phyloP scores from a whole-genome alignment of 768 basidiomycete species.

The Tylopilus sp. region DNA sequence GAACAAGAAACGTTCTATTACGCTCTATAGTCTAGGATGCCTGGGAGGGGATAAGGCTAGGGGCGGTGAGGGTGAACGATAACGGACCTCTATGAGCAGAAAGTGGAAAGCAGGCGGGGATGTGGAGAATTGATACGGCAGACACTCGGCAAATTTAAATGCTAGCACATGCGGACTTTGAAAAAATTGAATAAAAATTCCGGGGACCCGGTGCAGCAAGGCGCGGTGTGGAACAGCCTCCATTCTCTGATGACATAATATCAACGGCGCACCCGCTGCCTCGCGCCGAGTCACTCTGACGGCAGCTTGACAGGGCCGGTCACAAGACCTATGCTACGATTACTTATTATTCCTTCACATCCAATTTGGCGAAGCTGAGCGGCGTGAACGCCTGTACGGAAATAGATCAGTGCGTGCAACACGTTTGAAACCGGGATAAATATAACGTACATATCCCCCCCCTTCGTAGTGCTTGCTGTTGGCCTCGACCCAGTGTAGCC shows the following conservation, averaged over 20 bases:
- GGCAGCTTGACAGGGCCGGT: too few species aligned
- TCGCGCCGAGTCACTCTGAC: too few species aligned
- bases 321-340: too few species aligned
- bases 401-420: slow-evolving; percentile 27
- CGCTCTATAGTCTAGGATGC: slow-evolving; percentile 41
- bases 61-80: background rate
- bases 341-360: slow-evolving; percentile 34
- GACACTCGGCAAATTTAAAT: slow-evolving; percentile 16
- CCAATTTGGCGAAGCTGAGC: slow-evolving; percentile 44
- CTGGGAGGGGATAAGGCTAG: slow-evolving; percentile 21
- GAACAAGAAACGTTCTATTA: slow-evolving; percentile 66
- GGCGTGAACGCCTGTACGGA: slow-evolving; percentile 44
- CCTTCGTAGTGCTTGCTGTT: slow-evolving; percentile 96
- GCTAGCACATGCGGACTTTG: slow-evolving; percentile 27
- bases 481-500: slow-evolving; percentile 97
- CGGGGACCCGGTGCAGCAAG: background rate
- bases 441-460: slow-evolving; percentile 73
- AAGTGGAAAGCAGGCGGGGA: slow-evolving; percentile 29
- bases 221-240: slow-evolving; percentile 14
- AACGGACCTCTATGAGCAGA: slow-evolving; percentile 33
- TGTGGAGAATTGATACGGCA: slow-evolving; percentile 15
- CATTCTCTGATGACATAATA: background rate
- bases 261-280: too few species aligned
- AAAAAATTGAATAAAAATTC: slow-evolving; percentile 20
- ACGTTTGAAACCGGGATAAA: slow-evolving; percentile 21